Percentiles rank a stretch among this genome's conserved stretches.
phyloP scores from a whole-genome alignment of 169 alveolate species.

The Besnoitia besnoiti region DNA sequence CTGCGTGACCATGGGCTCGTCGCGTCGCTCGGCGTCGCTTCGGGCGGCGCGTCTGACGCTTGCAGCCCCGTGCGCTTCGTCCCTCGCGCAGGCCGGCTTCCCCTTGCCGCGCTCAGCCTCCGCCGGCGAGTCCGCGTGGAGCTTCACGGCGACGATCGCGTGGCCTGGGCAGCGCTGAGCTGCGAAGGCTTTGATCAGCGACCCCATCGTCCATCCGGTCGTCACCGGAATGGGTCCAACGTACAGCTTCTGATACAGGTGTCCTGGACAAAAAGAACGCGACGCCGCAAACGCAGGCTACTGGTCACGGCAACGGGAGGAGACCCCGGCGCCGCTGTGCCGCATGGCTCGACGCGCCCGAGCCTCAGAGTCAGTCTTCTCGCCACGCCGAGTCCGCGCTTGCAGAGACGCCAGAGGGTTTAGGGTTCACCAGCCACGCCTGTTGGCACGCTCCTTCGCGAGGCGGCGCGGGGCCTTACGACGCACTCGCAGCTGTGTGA shows the following conservation, averaged over 20 bases:
- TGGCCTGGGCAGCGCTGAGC: constrained; percentile 84
- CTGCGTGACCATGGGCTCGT: constrained; percentile 1
- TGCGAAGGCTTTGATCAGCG: constrained; percentile 79
- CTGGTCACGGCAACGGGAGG: too few species aligned
- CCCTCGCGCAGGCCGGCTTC: neutral
- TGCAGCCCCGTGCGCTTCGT: neutral
- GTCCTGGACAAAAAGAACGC: constrained; percentile 69
- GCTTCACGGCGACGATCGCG: constrained; percentile 82
- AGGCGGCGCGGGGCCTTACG: too few species aligned
- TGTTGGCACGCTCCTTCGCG: too few species aligned
- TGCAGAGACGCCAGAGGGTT: too few species aligned
- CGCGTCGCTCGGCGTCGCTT: neutral
- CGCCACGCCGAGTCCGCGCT: too few species aligned
- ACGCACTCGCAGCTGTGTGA: too few species aligned
- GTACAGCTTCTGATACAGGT: constrained; percentile 83
- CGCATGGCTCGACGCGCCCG: too few species aligned
- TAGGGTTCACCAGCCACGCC: too few species aligned
- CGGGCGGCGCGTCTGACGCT: neutral
- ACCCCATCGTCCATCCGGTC: constrained; percentile 86
- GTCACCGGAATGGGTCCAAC: constrained; percentile 84
- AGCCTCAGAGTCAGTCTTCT: too few species aligned
- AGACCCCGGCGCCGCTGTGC: too few species aligned
- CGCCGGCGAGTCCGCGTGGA: constrained; percentile 79
- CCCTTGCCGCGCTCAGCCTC: constrained; percentile 47
- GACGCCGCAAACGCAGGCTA: too few species aligned